These are phyloP conservation scores for Juncus effusus DNA, from an alignment of 176 grass and related monocot species.

Conservation along the genomic window DNA sequence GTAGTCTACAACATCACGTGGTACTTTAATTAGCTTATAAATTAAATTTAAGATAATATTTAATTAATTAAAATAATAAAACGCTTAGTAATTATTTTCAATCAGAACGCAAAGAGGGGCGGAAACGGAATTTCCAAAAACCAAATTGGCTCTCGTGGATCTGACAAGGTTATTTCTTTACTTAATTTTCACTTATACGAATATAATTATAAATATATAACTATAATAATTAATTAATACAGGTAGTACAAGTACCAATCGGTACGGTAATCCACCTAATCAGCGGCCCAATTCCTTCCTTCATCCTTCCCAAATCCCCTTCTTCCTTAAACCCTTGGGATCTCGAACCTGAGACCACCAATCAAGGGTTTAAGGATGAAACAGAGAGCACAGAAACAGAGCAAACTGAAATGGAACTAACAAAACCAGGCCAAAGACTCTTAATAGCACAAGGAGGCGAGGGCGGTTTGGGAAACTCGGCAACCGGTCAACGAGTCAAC, in stretches of 20 bases:
- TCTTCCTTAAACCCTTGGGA: conserved; percentile 67
- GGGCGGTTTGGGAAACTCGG: conserved; percentile 63
- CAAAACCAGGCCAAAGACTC: conserved; percentile 56
- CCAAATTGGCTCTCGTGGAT: conserved; percentile 58
- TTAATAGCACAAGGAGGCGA: conserved; percentile 68
- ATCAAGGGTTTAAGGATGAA: conserved; percentile 6
- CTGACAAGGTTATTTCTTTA: conserved; percentile 46
- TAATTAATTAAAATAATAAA: neutral
- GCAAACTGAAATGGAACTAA: conserved; percentile 52
- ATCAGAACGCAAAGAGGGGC: conserved; percentile 67
- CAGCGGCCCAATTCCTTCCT: conserved; percentile 47
- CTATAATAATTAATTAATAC: conserved; percentile 17
- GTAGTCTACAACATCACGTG: conserved; percentile 65
- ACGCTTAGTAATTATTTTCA: conserved; percentile 1
- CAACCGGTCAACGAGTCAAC: neutral
- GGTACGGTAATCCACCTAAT: conserved; percentile 94
- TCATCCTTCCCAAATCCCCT: conserved; percentile 36
- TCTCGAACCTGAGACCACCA: conserved; percentile 34
- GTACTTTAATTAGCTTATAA: conserved; percentile 19
- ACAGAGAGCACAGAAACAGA: conserved; percentile 2
- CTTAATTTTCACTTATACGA: neutral
- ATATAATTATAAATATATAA: neutral
- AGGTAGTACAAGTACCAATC: conserved; percentile 71
- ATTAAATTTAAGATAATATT: neutral
- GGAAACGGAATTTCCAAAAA: conserved; percentile 65